Evolutionary conservation across 192 early-diverging fungal genomes (phyloP).

Genomic region (Neocallimastix lanati): DNA sequence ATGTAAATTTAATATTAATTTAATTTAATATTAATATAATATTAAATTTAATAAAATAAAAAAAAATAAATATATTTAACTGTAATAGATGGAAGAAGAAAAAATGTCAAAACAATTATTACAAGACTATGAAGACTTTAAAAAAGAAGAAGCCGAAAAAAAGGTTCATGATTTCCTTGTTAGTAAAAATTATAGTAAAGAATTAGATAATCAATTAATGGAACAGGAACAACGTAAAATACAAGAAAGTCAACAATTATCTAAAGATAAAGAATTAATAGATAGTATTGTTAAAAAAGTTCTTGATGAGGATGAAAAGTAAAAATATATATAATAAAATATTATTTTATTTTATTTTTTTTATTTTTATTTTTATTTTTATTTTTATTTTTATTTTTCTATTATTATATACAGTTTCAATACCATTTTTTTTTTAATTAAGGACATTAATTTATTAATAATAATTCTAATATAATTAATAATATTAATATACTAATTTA

Average conservation of each 20-base stretch:
- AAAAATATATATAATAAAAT: not conserved
- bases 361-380: too few species aligned
- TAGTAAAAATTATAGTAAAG: conserved; percentile 18
- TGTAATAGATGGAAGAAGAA: not conserved
- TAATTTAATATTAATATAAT: too few species aligned
- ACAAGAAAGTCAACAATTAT: conserved; percentile 29
- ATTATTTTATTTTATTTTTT: too few species aligned
- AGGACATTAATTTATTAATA: too few species aligned
- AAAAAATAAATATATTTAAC: not conserved
- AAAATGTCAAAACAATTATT: conserved; percentile 4
- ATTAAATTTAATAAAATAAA: conserved; percentile 3
- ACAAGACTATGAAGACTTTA: conserved; percentile 13
- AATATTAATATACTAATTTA: too few species aligned
- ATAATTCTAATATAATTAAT: too few species aligned
- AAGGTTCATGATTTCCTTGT: not conserved
- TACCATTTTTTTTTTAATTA: too few species aligned
- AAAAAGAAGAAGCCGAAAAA: conserved; percentile 14
- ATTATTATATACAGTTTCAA: too few species aligned
- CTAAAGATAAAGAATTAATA: conserved; percentile 40
- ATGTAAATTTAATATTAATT: too few species aligned
- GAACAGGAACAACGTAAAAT: conserved; percentile 21
- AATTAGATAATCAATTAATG: conserved; percentile 23
- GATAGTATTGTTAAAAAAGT: conserved; percentile 32
- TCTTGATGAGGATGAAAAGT: conserved; percentile 30
- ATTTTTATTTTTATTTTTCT: too few species aligned